Evolutionary conservation across 345 rosid genomes (phyloP).

Genomic region (Rhizophora mangle): DNA sequence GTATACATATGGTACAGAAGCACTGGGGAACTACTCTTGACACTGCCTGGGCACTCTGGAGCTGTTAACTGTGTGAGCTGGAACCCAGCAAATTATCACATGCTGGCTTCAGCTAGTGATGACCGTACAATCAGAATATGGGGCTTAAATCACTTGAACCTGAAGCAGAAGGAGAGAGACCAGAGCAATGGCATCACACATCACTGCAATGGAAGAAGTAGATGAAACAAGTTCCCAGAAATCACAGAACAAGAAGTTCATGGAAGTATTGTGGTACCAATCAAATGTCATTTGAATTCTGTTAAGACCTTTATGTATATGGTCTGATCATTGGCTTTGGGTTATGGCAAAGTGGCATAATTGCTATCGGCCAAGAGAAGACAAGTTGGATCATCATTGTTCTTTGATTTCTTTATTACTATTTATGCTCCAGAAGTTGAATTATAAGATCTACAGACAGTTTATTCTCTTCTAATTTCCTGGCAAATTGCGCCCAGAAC

Average conservation of each 20-base stretch:
- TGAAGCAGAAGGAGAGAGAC: slow-evolving; percentile 23
- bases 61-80: slow-evolving; percentile 73
- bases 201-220: slow-evolving; percentile 32
- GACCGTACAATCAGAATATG: slow-evolving; percentile 67
- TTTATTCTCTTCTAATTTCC: too few species aligned
- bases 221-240: slow-evolving; percentile 9
- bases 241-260: not conserved
- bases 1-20: slow-evolving; percentile 69
- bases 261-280: not conserved
- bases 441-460: not conserved
- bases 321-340: slow-evolving; percentile 19
- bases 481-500: too few species aligned
- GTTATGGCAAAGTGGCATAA: slow-evolving; percentile 18
- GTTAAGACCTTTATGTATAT: slow-evolving; percentile 24
- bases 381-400: slow-evolving; percentile 3
- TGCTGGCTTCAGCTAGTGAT: slow-evolving; percentile 72
- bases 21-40: slow-evolving; percentile 39
- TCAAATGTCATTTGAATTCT: slow-evolving; percentile 13
- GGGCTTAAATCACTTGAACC: slow-evolving; percentile 44
- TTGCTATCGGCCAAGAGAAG: slow-evolving; percentile 18
- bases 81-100: slow-evolving; percentile 61
- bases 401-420: not conserved
- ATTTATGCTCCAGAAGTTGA: not conserved
- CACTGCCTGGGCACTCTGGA: slow-evolving; percentile 67
- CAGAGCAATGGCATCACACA: slow-evolving; percentile 21